A percentile compares a stretch with the other conserved stretches of the same genome.
Conservation (phyloP, 208 protist species). For the Leishmania amazonensis region DNA sequence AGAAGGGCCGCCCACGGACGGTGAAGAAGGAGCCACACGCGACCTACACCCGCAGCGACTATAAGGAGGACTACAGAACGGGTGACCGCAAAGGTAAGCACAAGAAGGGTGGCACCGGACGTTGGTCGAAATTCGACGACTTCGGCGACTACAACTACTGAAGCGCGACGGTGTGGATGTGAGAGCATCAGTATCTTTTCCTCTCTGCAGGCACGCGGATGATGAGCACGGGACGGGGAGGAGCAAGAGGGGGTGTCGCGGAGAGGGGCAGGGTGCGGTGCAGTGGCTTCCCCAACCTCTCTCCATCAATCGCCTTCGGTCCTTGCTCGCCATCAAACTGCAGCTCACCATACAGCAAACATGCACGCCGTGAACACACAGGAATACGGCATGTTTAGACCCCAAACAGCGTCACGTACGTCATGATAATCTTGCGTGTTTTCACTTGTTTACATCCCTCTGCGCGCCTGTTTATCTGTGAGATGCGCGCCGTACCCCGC, state of each 20-base stretch:
- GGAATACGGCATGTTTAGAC: neutral
- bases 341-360: neutral
- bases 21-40: conserved; percentile 21
- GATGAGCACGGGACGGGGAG: neutral
- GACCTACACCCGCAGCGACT: conserved; percentile 49
- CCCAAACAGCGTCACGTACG: neutral
- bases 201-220: neutral
- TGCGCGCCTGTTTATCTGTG: neutral
- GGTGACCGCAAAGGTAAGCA: conserved; percentile 72
- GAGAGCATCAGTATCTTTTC: neutral
- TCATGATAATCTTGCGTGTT: neutral
- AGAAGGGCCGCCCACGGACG: conserved; percentile 21
- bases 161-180: neutral
- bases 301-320: neutral
- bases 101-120: conserved; percentile 57
- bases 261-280: neutral
- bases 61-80: conserved; percentile 50
- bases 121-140: conserved; percentile 48
- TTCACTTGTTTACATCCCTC: neutral
- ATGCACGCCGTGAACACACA: neutral
- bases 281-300: neutral
- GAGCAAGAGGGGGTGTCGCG: neutral
- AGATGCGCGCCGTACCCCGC: neutral
- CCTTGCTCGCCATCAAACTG: neutral
- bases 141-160: conserved; percentile 53